A percentile compares a stretch with the other conserved stretches of the same genome.
Conservation (phyloP, 1,139 yeast genomes). For the Debaryomyces udenii region DNA sequence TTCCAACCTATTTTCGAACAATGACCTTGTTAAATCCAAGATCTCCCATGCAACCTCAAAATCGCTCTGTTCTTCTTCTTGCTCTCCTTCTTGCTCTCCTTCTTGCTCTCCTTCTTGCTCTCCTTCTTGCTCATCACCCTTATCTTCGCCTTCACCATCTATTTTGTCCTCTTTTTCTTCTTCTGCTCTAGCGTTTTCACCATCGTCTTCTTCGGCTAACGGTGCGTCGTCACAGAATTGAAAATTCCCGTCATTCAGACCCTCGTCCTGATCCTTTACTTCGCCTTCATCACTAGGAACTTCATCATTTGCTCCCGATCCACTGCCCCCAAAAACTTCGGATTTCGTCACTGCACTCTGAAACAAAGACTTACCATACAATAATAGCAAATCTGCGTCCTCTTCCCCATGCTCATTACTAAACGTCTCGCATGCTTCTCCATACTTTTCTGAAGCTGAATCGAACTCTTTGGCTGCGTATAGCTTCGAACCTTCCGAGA, state of each 20-base stretch:
- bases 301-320: conserved; percentile 22
- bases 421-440: conserved; percentile 68
- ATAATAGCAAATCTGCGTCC: conserved; percentile 70
- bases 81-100: conserved; percentile 37
- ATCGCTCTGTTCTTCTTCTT: conserved; percentile 63
- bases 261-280: conserved; percentile 22
- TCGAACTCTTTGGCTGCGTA: conserved; percentile 70
- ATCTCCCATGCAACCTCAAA: conserved; percentile 90
- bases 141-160: conserved; percentile 30
- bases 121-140: conserved; percentile 26
- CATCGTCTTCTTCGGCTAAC: conserved; percentile 49
- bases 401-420: conserved; percentile 54
- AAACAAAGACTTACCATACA: conserved; percentile 82
- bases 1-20: conserved; percentile 54
- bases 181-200: conserved; percentile 27
- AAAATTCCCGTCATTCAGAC: conserved; percentile 42
- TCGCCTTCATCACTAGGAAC: conserved; percentile 24
- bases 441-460: conserved; percentile 69
- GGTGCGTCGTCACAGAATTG: conserved; percentile 59
- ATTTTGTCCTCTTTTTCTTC: conserved; percentile 27
- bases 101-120: conserved; percentile 36
- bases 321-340: conserved; percentile 74
- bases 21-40: conserved; percentile 70
- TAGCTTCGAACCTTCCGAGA: conserved; percentile 62
- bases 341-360: conserved; percentile 75